These are phyloP conservation scores for Blastobotrys capitulatus DNA, from an alignment of 1,139 yeast species.

Conservation along the genomic window DNA sequence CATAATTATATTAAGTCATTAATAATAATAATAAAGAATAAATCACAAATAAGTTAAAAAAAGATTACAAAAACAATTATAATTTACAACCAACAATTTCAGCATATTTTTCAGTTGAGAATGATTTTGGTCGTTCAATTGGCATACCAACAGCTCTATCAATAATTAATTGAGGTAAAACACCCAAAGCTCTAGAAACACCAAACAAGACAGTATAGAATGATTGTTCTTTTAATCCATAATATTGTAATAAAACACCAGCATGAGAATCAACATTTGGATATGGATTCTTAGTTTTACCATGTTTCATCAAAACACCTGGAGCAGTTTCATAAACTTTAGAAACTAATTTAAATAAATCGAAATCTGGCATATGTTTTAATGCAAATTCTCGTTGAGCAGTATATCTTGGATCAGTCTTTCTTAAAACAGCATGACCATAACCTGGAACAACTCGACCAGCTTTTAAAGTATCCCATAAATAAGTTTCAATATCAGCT, in stretches of 20 bases:
- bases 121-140: conserved; percentile 57
- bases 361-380: conserved; percentile 96
- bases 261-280: conserved; percentile 98
- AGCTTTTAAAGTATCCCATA: conserved; percentile 86
- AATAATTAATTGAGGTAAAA: conserved; percentile 53
- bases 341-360: conserved; percentile 88
- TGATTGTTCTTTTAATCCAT: conserved; percentile 50
- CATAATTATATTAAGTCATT: neutral
- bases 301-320: conserved; percentile 89
- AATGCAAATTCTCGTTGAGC: conserved; percentile 98
- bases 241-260: conserved; percentile 69
- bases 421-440: conserved; percentile 95
- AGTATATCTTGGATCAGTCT: conserved; percentile 95
- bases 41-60: neutral
- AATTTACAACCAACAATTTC: conserved; percentile 33
- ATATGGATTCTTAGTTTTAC: conserved; percentile 99
- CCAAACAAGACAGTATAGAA: conserved; percentile 58
- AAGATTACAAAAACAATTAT: neutral
- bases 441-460: conserved; percentile 98
- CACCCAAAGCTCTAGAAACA: conserved; percentile 54
- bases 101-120: conserved; percentile 43
- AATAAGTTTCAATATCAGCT: conserved; percentile 69
- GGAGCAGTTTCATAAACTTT: conserved; percentile 93
- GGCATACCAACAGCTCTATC: conserved; percentile 57
- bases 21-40: neutral